These are phyloP conservation scores for Fraxinus sp. DNA, from an alignment of 305 asterid species.

Conservation along the genomic window DNA sequence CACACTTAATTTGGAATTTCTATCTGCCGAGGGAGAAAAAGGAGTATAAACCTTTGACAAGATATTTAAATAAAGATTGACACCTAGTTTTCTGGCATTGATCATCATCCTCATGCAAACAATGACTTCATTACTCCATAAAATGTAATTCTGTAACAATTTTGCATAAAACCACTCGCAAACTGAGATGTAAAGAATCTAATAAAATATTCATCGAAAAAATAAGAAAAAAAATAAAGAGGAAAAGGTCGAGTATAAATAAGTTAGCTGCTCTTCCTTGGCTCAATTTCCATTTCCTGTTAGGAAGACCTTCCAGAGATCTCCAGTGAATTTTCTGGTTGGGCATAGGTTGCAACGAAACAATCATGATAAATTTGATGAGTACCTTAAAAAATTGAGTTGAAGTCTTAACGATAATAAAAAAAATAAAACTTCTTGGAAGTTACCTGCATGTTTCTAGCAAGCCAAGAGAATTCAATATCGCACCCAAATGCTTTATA, in stretches of 20 bases:
- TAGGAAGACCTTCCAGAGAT: constrained; percentile 93
- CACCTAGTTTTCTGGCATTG: constrained; percentile 4
- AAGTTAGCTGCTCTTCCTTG: not conserved
- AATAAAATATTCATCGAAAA: not conserved
- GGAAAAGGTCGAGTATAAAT: not conserved
- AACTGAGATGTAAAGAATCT: not conserved
- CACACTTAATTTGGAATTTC: not conserved
- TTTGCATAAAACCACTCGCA: not conserved
- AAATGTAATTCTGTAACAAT: constrained; percentile 8
- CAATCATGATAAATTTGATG: constrained; percentile 16
- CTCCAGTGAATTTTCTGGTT: constrained; percentile 97
- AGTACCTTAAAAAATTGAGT: constrained; percentile 11
- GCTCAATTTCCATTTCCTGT: constrained; percentile 44
- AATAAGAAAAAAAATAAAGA: not conserved
- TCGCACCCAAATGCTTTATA: constrained; percentile 85
- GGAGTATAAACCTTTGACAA: constrained; percentile 3
- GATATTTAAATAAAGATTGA: not conserved
- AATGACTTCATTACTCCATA: not conserved
- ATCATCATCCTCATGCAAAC: not conserved
- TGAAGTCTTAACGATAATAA: not conserved
- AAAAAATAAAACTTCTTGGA: not conserved
- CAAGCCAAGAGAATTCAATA: constrained; percentile 89
- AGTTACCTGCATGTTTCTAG: constrained; percentile 87
- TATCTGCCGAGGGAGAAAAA: not conserved
- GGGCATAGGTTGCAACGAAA: constrained; percentile 61